phyloP scores from a whole-genome alignment of 495 filamentous ascomycete genomes.

The Penicillium turbatum region DNA sequence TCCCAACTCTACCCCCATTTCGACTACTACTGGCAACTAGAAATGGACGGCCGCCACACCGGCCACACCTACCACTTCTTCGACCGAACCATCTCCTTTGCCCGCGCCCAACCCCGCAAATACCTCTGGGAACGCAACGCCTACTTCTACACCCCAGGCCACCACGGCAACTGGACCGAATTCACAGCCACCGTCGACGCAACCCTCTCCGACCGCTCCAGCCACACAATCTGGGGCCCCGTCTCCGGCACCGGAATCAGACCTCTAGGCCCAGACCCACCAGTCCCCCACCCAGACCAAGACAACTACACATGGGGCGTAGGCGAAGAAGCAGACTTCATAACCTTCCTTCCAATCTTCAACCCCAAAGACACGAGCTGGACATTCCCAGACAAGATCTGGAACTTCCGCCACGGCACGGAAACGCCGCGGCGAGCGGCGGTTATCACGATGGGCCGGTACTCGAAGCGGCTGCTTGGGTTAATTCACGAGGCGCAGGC shows the following conservation, averaged over 20 bases:
- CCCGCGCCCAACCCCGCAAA: slow-evolving; percentile 58
- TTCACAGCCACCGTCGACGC: slow-evolving; percentile 51
- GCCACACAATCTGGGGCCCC: slow-evolving; percentile 56
- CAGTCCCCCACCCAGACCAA: slow-evolving; percentile 46
- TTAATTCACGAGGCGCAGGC: slow-evolving; percentile 26
- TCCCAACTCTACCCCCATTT: slow-evolving; percentile 65
- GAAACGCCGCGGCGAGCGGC: slow-evolving; percentile 60
- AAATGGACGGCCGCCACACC: slow-evolving; percentile 66
- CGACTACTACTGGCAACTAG: slow-evolving; percentile 74
- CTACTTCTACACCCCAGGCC: slow-evolving; percentile 62
- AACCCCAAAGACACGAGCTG: slow-evolving; percentile 61
- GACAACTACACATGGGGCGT: slow-evolving; percentile 71
- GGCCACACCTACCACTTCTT: slow-evolving; percentile 70
- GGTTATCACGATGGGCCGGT: slow-evolving; percentile 62
- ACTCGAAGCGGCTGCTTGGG: slow-evolving; percentile 50
- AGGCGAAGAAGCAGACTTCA: slow-evolving; percentile 71
- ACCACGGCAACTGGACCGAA: slow-evolving; percentile 56
- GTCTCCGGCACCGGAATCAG: slow-evolving; percentile 35
- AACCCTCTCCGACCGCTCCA: slow-evolving; percentile 31
- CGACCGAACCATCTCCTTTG: slow-evolving; percentile 55
- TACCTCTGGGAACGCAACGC: slow-evolving; percentile 72
- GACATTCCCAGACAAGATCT: slow-evolving; percentile 51
- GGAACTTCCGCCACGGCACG: slow-evolving; percentile 25
- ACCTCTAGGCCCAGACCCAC: slow-evolving; percentile 57
- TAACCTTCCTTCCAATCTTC: slow-evolving; percentile 67